Evolutionary conservation across 2,329 filamentous ascomycete species (phyloP), one percentile per base, ranked within the genome.

Genomic region (Endothia cerciana): DNA sequence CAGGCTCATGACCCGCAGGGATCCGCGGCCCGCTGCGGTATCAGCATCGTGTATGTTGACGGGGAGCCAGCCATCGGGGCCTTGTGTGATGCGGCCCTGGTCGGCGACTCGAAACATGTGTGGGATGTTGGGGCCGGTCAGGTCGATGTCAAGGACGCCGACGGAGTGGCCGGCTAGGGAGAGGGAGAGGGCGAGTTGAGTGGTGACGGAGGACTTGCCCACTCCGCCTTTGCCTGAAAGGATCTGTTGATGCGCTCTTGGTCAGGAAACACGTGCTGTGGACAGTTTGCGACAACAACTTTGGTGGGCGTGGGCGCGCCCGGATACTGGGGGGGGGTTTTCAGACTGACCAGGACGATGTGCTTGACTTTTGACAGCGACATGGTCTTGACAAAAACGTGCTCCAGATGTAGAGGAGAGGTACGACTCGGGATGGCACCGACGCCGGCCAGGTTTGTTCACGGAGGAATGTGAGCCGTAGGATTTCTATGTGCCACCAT

Each of bases 171-270:
- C 94, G 69, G 92, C 87, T 0, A 95, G 85, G 1, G 93, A 90
- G 40, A 99, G 88, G 0, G 94, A 93, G 45, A 99, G 87, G 10
- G 95, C 95, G 19, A 99, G 89, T 77, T 99, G 95, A 1, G 94
- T 96, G 0, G 95, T 98, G n/a, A 97, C 89, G 62, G 93, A 97
- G 53, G 94, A 98, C 83, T 99, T 99, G 66, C 95, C 95, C 25
- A 99, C 95, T 72, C 95, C 95, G 74, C 95, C 95, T 85, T 99
- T 99, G 72, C 95, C 95, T 15, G 95, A 98, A 58, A 99, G 90
- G 69, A 94, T 85, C 85, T 88, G 64, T 30, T 5, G 15, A 62
- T 28, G 25, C 45, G 41, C 36, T 8, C n/a, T 25, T 58, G 47
- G 61, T 70, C 45, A 71, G 64, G 47, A 65, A 51, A 8, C 17